Percentiles rank a stretch among this genome's conserved stretches.
phyloP scores from a whole-genome alignment of 2,329 filamentous ascomycete species.

The Pyrenophora tritici-repentis region DNA sequence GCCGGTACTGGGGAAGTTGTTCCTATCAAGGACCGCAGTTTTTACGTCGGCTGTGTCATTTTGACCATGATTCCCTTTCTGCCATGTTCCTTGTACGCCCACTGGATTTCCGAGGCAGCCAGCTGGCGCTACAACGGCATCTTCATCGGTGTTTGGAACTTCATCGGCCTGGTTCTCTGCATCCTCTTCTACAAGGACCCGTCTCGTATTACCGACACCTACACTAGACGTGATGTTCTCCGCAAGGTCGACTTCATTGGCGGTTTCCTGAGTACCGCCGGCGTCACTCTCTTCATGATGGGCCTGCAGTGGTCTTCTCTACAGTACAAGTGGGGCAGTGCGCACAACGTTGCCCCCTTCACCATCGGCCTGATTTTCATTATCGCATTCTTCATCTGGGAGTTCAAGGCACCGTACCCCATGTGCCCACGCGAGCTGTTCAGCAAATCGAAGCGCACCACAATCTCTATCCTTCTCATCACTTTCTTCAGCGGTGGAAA shows the following conservation, averaged over 20 bases:
- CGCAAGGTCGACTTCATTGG: constrained; percentile 42
- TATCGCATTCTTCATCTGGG: constrained; percentile 59
- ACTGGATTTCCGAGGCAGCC: constrained; percentile 58
- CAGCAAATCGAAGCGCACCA: constrained; percentile 36
- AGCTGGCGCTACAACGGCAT: constrained; percentile 62
- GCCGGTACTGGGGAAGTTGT: constrained; percentile 71
- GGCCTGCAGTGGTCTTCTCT: constrained; percentile 46
- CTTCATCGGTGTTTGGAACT: constrained; percentile 58
- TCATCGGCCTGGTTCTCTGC: constrained; percentile 58
- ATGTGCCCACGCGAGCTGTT: constrained; percentile 50
- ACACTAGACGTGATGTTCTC: constrained; percentile 41
- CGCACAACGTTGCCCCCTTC: constrained; percentile 60
- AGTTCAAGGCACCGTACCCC: constrained; percentile 49
- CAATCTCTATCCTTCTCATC: constrained; percentile 42
- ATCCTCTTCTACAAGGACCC: constrained; percentile 52
- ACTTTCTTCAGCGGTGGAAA: constrained; percentile 44
- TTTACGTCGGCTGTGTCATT: constrained; percentile 65
- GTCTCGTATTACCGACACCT: constrained; percentile 45
- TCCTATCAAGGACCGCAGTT: constrained; percentile 66
- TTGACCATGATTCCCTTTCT: constrained; percentile 67
- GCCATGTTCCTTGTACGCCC: constrained; percentile 65
- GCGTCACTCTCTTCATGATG: constrained; percentile 47
- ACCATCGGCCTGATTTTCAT: constrained; percentile 56
- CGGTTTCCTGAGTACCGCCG: constrained; percentile 34
- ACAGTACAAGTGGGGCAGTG: constrained; percentile 61